Evolutionary conservation across 2,329 filamentous ascomycete species (phyloP).

Genomic region (Fusarium foetens): DNA sequence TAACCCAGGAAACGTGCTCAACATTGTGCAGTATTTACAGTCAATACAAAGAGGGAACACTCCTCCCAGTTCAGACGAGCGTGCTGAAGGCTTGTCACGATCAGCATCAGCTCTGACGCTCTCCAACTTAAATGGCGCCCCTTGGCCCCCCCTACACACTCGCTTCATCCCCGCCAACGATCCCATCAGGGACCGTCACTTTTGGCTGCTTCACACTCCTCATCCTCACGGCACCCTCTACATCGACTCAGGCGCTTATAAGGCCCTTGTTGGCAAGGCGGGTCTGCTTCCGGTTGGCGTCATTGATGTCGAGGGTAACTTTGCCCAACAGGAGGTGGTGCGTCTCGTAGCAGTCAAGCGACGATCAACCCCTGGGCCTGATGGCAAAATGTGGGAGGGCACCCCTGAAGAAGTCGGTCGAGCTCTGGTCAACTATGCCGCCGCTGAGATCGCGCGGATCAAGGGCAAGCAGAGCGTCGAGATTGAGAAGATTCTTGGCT

Average conservation of each 20-base stretch:
- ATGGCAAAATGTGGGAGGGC: conserved; percentile 61
- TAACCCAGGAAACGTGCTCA: conserved; percentile 90
- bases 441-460: conserved; percentile 83
- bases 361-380: conserved; percentile 51
- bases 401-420: conserved; percentile 80
- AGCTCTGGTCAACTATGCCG: conserved; percentile 93
- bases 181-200: conserved; percentile 91
- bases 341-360: conserved; percentile 82
- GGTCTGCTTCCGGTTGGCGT: conserved; percentile 92
- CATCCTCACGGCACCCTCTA: conserved; percentile 90
- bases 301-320: conserved; percentile 86
- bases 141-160: conserved; percentile 79
- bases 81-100: conserved; percentile 50
- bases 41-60: conserved; percentile 28
- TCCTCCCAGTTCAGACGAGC: conserved; percentile 41
- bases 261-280: conserved; percentile 83
- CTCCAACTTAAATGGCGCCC: conserved; percentile 42
- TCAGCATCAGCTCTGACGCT: conserved; percentile 57
- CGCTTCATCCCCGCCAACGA: conserved; percentile 87
- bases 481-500: conserved; percentile 83
- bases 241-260: conserved; percentile 90
- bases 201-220: conserved; percentile 96
- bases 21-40: conserved; percentile 77
- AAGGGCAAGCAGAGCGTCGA: conserved; percentile 85
- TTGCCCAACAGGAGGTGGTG: conserved; percentile 93